Percentiles rank a stretch among this genome's conserved stretches.
phyloP scores from a whole-genome alignment of 768 basidiomycete genomes.

The Paxillus rubicundulus region DNA sequence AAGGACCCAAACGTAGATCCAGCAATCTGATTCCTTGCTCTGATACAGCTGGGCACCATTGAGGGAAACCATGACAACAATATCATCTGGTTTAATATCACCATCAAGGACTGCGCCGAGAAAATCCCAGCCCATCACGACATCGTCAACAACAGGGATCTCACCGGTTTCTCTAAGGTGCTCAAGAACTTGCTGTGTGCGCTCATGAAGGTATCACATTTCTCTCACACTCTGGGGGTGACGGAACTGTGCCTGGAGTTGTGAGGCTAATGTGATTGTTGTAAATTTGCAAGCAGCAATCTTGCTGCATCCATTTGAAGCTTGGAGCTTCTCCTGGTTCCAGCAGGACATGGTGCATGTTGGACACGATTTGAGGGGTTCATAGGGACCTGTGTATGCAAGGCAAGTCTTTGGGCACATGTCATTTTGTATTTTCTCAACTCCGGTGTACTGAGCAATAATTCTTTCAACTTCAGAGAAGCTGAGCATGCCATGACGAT shows the following conservation, averaged over 20 bases:
- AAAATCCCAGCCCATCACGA: slow-evolving; percentile 12
- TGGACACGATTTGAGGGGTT: background rate
- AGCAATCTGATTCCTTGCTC: slow-evolving; percentile 32
- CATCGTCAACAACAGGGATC: background rate
- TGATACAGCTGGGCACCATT: slow-evolving; percentile 31
- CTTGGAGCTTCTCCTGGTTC: background rate
- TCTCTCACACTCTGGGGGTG: background rate
- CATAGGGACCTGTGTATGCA: slow-evolving; percentile 23
- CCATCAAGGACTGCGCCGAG: slow-evolving; percentile 6
- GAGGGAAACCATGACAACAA: slow-evolving; percentile 19
- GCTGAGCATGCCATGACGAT: too few species aligned
- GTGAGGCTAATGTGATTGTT: slow-evolving; percentile 25
- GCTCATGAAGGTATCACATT: slow-evolving; percentile 1
- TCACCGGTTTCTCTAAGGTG: background rate
- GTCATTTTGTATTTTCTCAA: slow-evolving; percentile 11
- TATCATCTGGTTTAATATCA: slow-evolving; percentile 11
- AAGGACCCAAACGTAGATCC: slow-evolving; percentile 34
- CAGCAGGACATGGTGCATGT: background rate
- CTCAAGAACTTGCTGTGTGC: background rate
- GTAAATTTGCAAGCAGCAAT: slow-evolving; percentile 4
- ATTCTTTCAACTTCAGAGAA: background rate
- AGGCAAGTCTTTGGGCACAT: slow-evolving; percentile 28
- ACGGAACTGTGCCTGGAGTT: slow-evolving; percentile 39
- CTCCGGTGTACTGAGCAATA: background rate
- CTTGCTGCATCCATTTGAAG: background rate